phyloP scores from a whole-genome alignment of 257 asterid species.

The Leptodermis oblonga region DNA sequence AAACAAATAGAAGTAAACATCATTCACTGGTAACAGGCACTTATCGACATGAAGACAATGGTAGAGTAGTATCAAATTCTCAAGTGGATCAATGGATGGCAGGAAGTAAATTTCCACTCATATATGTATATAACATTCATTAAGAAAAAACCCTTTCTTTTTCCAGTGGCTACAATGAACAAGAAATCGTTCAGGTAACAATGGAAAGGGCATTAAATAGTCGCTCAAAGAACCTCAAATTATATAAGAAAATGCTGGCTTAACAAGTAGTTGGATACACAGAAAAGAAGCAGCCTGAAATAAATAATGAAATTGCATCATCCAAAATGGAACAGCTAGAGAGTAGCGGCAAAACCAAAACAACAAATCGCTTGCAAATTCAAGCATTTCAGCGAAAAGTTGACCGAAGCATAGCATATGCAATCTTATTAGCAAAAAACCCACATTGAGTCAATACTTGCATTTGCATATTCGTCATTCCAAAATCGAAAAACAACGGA shows the following conservation, averaged over 20 bases:
- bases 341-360: background rate
- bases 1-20: background rate
- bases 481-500: background rate
- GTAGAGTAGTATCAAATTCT: no score
- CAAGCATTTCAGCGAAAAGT: background rate
- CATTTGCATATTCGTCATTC: background rate
- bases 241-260: background rate
- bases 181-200: background rate
- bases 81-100: constrained; percentile 27
- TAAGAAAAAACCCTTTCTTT: background rate
- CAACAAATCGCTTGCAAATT: background rate
- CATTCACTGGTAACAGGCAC: background rate
- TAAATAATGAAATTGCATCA: background rate
- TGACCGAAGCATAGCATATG: background rate
- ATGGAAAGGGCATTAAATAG: background rate
- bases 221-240: background rate
- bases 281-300: background rate
- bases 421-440: background rate
- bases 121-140: background rate
- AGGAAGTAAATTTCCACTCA: background rate
- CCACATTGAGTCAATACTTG: background rate
- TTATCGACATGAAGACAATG: background rate
- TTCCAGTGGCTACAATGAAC: background rate
- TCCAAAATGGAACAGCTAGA: background rate
- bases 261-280: background rate